Evolutionary conservation across 1,284 basidiomycete species (phyloP).

Genomic region (Boletellus sp.): DNA sequence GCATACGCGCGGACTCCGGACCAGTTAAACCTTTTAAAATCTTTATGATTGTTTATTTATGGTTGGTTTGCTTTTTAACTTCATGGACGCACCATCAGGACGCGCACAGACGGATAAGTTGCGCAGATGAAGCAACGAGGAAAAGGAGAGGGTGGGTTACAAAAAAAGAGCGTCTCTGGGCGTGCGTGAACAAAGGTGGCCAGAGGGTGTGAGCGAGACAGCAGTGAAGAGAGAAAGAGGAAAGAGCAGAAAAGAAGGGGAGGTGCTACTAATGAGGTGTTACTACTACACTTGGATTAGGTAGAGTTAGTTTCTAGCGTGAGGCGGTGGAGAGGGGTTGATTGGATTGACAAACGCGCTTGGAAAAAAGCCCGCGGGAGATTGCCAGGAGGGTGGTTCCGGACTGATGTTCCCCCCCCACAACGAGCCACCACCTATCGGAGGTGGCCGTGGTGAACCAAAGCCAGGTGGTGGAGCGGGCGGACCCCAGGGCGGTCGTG

Average conservation of each 20-base stretch:
- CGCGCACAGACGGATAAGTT: slow-evolving; percentile 7
- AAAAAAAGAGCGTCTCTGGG: slow-evolving; percentile 13
- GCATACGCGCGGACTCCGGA: not conserved
- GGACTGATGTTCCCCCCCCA: slow-evolving; percentile 34
- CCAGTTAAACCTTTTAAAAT: slow-evolving; percentile 25
- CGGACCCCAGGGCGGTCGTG: slow-evolving; percentile 46
- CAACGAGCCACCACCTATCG: slow-evolving; percentile 34
- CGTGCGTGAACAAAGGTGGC: too few relatives aligned
- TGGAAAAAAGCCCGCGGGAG: slow-evolving; percentile 42
- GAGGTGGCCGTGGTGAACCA: slow-evolving; percentile 35
- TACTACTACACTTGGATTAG: slow-evolving; percentile 22
- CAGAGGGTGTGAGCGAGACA: not conserved
- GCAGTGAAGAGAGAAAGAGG: not conserved
- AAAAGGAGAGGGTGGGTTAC: not conserved
- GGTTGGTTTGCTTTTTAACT: slow-evolving; percentile 23
- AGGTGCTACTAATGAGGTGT: slow-evolving; percentile 11
- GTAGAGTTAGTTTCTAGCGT: slow-evolving; percentile 44
- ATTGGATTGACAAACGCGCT: slow-evolving; percentile 46
- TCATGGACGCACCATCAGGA: slow-evolving; percentile 10
- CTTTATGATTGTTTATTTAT: slow-evolving; percentile 28
- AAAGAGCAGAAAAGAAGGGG: not conserved
- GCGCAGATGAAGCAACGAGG: slow-evolving; percentile 31
- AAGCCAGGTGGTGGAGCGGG: slow-evolving; percentile 37
- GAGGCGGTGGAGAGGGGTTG: slow-evolving; percentile 51
- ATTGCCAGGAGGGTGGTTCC: slow-evolving; percentile 46